Conservation (phyloP, 2,329 filamentous ascomycete genomes). For the Fusarium chlamydosporum region DNA sequence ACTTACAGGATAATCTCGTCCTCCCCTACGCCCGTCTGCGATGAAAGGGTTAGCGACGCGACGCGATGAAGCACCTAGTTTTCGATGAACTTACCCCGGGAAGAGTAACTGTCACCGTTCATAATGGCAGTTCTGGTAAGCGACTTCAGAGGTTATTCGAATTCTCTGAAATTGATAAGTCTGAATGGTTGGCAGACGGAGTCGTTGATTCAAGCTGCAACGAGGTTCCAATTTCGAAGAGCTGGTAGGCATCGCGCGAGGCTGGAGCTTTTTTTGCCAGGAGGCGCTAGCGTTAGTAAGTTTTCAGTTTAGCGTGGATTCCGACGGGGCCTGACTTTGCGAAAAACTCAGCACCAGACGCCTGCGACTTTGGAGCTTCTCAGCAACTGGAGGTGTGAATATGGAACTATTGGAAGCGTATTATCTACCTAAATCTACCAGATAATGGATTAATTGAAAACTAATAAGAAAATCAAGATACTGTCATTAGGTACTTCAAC, state of each 20-base stretch:
- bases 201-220: constrained; percentile 51
- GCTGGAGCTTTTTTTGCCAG: constrained; percentile 62
- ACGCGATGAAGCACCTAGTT: constrained; percentile 38
- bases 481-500: no score
- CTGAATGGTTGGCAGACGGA: constrained; percentile 42
- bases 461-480: not conserved
- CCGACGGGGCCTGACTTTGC: constrained; percentile 13
- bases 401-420: no score
- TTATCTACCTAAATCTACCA: no score
- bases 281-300: constrained; percentile 49
- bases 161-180: constrained; percentile 45
- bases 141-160: constrained; percentile 30
- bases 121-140: constrained; percentile 63
- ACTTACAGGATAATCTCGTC: constrained; percentile 69
- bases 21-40: constrained; percentile 66
- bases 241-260: constrained; percentile 55
- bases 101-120: constrained; percentile 88
- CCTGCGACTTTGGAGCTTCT: not conserved
- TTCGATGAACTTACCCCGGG: constrained; percentile 73
- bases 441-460: not conserved
- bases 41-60: constrained; percentile 52
- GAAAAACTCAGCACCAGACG: constrained; percentile 21
- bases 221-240: constrained; percentile 50
- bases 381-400: not conserved
- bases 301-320: constrained; percentile 46